Percentiles rank a stretch among this genome's conserved stretches.
Evolutionary conservation across 2,329 filamentous ascomycete genomes (phyloP).

Genomic region (Hymenoscyphus albidus): DNA sequence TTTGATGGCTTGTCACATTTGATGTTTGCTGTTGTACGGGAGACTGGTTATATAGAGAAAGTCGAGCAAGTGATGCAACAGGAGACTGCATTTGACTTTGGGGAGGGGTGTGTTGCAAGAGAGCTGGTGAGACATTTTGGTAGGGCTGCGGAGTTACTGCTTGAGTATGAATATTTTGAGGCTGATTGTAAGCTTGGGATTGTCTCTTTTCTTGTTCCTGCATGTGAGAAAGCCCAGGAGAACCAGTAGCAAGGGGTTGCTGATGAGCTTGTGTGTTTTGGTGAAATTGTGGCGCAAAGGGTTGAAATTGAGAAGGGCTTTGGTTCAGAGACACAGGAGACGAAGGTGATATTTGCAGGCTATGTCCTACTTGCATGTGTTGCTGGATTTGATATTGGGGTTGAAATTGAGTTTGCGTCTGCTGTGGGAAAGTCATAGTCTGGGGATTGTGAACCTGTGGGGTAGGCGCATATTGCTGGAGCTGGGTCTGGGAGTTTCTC

Average conservation of each 20-base stretch:
- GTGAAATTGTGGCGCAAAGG: not conserved
- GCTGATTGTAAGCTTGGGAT: not conserved
- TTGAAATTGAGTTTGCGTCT: constrained; percentile 7
- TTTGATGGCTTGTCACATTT: not conserved
- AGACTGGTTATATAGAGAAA: constrained; percentile 1
- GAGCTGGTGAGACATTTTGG: constrained; percentile 2
- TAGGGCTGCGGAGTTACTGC: not conserved
- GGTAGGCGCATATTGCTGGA: constrained; percentile 4
- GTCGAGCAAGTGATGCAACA: constrained; percentile 3
- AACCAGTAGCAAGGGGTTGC: not conserved
- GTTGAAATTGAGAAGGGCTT: not conserved
- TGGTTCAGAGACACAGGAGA: not conserved
- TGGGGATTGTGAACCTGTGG: constrained; percentile 3
- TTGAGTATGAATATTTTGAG: not conserved
- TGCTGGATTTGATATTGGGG: constrained; percentile 8
- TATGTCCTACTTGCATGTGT: not conserved
- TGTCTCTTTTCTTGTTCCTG: not conserved
- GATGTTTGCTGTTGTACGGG: constrained; percentile 3
- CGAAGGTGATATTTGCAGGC: not conserved
- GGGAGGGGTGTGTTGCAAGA: not conserved
- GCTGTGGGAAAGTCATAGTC: not conserved
- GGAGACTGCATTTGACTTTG: constrained; percentile 4
- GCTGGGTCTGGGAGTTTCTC: not conserved
- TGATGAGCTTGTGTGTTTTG: not conserved
- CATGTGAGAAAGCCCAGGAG: not conserved